Conservation (phyloP, 2,329 filamentous ascomycete genomes). For the Cytospora leucostoma region DNA sequence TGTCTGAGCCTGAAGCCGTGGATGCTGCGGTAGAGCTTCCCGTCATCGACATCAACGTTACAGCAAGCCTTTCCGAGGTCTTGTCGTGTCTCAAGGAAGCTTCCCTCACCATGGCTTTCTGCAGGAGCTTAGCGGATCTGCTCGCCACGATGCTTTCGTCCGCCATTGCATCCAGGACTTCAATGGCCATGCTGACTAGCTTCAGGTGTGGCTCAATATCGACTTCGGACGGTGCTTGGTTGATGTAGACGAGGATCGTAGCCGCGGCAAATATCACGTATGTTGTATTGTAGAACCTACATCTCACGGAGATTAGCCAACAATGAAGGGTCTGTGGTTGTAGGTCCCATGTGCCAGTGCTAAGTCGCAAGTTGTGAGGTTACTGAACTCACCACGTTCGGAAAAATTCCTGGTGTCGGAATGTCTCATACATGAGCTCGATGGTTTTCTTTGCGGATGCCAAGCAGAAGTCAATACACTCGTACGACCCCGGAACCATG, state of each 20-base stretch:
- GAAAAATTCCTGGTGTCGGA: constrained; percentile 36
- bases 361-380: neutral
- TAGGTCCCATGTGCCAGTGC: neutral
- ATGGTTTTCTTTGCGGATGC: constrained; percentile 35
- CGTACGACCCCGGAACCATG: constrained; percentile 27
- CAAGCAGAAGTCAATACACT: constrained; percentile 32
- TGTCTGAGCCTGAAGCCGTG: neutral
- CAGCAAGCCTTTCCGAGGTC: constrained; percentile 26
- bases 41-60: constrained; percentile 25
- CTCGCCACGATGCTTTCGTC: constrained; percentile 33
- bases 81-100: constrained; percentile 24
- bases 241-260: constrained; percentile 35
- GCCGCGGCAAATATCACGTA: constrained; percentile 36
- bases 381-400: constrained; percentile 33
- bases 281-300: constrained; percentile 37
- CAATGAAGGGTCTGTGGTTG: neutral
- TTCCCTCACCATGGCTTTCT: constrained; percentile 31
- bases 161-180: constrained; percentile 27
- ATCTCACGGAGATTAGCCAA: neutral
- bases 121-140: constrained; percentile 33
- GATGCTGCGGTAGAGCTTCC: neutral
- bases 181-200: constrained; percentile 31
- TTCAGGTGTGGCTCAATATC: constrained; percentile 29
- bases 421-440: constrained; percentile 35
- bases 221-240: constrained; percentile 30